Base-by-base conservation (phyloP, 345 rosid genomes). In the Eucalyptus shirleyi region DNA sequence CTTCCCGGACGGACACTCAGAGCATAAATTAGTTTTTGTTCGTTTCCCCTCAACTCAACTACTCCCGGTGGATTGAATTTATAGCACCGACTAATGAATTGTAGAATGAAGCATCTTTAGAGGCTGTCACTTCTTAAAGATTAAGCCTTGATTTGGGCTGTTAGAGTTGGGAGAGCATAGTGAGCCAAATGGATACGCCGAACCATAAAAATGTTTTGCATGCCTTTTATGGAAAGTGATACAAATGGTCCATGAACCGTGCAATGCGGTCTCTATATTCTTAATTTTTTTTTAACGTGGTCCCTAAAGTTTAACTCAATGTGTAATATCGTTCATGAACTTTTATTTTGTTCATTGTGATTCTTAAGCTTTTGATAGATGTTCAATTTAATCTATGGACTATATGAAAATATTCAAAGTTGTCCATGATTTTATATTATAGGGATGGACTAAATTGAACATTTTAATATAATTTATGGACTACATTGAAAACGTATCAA, bases 201-300 rank as follows among this genome's bases (percentile, higher is more conserved):
- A 24, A 56, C 55, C 62, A 24, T 24, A 24, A 56, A 56, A 56
- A 24, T 24, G 30, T 19, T 53, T 53, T 53, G 2, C 24, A 19
- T 3, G 2, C 7, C 44, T 42, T 42, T 42, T 42, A 42, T 42
- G 44, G 44, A 42, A 42, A 42, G 44, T 42, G 44, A 42, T 42
- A 42, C 0, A 42, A 42, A 42, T 42, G 44, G 44, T 59, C 15
- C 2, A 49, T 49, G 6, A 26, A 59, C 2, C 11, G 0, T 59
- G 15, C 3, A 5, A 26, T 59, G 0, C 1, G 15, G 6, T 59
- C 1, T 2, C 2, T 59, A 5, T 2, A 59, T 6, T 59, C 1
- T 59, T 26, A 11, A 10, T n/a, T 4, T 24, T 56, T 56, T 2
- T 59, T 26, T 11, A 59, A 59, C 0, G 1, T 24, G 65, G 0